A percentile compares a stretch with the other conserved stretches of the same genome.
Evolutionary conservation across 2,329 filamentous ascomycete genomes (phyloP).

Genomic region (Penicillium occitanis): DNA sequence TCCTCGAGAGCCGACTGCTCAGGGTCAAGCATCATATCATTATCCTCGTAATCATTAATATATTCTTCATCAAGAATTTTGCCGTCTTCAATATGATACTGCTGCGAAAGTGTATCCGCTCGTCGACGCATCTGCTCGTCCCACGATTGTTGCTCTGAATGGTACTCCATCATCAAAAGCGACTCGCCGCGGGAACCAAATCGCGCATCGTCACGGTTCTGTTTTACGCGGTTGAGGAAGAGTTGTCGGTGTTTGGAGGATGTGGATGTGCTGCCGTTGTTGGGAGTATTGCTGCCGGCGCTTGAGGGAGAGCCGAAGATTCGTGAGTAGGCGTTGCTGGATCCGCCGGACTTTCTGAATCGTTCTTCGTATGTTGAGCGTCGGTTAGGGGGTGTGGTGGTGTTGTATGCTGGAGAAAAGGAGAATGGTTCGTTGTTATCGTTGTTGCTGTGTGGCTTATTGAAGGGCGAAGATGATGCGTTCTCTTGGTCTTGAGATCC

Average conservation of each 20-base stretch:
- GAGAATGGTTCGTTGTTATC: constrained; percentile 4
- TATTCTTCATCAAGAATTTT: constrained; percentile 22
- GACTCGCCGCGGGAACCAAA: constrained; percentile 45
- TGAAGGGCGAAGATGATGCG: not conserved
- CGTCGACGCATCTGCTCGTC: constrained; percentile 39
- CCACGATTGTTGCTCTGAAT: constrained; percentile 41
- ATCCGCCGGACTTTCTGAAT: constrained; percentile 37
- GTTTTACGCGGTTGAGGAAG: constrained; percentile 45
- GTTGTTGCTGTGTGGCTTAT: not conserved
- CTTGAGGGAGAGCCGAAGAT: constrained; percentile 18
- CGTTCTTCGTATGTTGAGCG: constrained; percentile 36
- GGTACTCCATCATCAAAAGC: constrained; percentile 45
- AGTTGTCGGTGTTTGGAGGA: constrained; percentile 38
- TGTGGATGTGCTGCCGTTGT: constrained; percentile 30
- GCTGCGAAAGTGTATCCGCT: constrained; percentile 30
- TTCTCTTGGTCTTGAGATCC: constrained; percentile 9
- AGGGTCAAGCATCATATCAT: constrained; percentile 21
- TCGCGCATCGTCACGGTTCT: constrained; percentile 40
- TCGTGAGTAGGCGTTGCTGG: constrained; percentile 26
- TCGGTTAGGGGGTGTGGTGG: constrained; percentile 8
- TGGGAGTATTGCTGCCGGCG: constrained; percentile 15
- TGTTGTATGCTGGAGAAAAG: constrained; percentile 3
- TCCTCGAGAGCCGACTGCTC: constrained; percentile 37
- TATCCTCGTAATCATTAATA: not conserved
- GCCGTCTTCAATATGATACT: constrained; percentile 22